phyloP scores from a whole-genome alignment of 129 eudicot genomes.

The Arctium minus region DNA sequence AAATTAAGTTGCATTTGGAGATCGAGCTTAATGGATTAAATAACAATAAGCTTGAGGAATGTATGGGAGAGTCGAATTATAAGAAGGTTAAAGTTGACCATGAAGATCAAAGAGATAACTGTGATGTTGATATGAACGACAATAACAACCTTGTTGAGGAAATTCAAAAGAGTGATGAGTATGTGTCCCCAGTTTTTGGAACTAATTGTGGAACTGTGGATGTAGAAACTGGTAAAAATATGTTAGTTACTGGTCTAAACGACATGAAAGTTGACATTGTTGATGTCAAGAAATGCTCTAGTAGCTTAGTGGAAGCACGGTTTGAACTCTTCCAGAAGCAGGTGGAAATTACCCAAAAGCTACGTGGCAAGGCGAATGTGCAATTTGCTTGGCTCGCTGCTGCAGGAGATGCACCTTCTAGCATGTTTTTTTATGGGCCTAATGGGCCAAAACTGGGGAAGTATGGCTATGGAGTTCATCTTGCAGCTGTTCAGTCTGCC shows the following conservation, averaged over 20 bases:
- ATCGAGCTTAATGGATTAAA: slow-evolving; percentile 52
- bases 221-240: slow-evolving; percentile 36
- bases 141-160: slow-evolving; percentile 26
- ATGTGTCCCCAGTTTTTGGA: slow-evolving; percentile 23
- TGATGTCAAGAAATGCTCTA: slow-evolving; percentile 36
- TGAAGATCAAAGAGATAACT: slow-evolving; percentile 26
- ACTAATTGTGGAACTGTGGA: slow-evolving; percentile 20
- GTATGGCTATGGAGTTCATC: slow-evolving; percentile 71
- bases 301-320: slow-evolving; percentile 41
- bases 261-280: slow-evolving; percentile 32
- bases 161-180: slow-evolving; percentile 30
- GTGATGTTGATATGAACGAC: slow-evolving; percentile 30
- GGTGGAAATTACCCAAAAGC: slow-evolving; percentile 62
- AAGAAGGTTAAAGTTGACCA: slow-evolving; percentile 39
- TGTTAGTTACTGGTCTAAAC: slow-evolving; percentile 39
- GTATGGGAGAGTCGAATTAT: slow-evolving; percentile 61
- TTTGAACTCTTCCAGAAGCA: slow-evolving; percentile 72
- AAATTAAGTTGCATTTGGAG: slow-evolving; percentile 71
- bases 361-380: slow-evolving; percentile 76
- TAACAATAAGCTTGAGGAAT: slow-evolving; percentile 43
- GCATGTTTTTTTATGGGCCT: slow-evolving; percentile 54
- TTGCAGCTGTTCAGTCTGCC: slow-evolving; percentile 64
- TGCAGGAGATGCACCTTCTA: slow-evolving; percentile 35
- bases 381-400: slow-evolving; percentile 78
- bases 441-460: slow-evolving; percentile 41